These are phyloP conservation scores for Mucor saturninus DNA, from an alignment of 371 early-diverging fungal species.

Conservation along the genomic window DNA sequence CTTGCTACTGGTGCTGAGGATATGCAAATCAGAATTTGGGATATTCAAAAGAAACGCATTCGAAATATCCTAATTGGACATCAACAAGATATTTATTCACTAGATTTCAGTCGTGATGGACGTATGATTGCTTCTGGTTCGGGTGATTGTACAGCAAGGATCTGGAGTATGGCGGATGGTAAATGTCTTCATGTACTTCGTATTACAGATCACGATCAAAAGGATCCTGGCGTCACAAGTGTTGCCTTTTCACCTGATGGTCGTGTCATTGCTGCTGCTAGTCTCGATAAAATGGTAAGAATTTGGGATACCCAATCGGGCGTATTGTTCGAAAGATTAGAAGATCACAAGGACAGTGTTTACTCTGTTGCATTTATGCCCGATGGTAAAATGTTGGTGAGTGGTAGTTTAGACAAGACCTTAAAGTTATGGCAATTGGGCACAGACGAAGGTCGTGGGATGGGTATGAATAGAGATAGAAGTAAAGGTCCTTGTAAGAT, in stretches of 20 bases:
- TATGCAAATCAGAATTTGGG: conserved; percentile 88
- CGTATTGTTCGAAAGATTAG: conserved; percentile 77
- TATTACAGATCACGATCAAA: conserved; percentile 76
- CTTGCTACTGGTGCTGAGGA: conserved; percentile 98
- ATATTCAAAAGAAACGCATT: conserved; percentile 68
- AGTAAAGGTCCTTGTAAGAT: conserved; percentile 51
- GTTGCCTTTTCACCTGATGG: conserved; percentile 87
- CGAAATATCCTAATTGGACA: conserved; percentile 79
- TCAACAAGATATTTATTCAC: conserved; percentile 92
- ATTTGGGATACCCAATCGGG: conserved; percentile 89
- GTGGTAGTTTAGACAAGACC: conserved; percentile 94
- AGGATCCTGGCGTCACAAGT: conserved; percentile 92
- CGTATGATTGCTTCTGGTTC: conserved; percentile 88
- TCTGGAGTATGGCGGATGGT: conserved; percentile 86
- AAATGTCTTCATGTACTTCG: conserved; percentile 68
- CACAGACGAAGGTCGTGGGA: conserved; percentile 31
- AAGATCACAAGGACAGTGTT: conserved; percentile 94
- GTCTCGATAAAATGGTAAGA: conserved; percentile 87
- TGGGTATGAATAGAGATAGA: conserved; percentile 37
- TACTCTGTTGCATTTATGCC: conserved; percentile 94
- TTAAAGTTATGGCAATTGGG: conserved; percentile 89
- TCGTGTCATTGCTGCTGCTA: conserved; percentile 75
- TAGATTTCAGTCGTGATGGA: conserved; percentile 94
- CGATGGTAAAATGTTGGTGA: conserved; percentile 87
- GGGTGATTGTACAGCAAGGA: conserved; percentile 87